Percentiles rank a stretch among this genome's conserved stretches.
Evolutionary conservation across 2,329 filamentous ascomycete species (phyloP).

Genomic region (Phoma sp.): DNA sequence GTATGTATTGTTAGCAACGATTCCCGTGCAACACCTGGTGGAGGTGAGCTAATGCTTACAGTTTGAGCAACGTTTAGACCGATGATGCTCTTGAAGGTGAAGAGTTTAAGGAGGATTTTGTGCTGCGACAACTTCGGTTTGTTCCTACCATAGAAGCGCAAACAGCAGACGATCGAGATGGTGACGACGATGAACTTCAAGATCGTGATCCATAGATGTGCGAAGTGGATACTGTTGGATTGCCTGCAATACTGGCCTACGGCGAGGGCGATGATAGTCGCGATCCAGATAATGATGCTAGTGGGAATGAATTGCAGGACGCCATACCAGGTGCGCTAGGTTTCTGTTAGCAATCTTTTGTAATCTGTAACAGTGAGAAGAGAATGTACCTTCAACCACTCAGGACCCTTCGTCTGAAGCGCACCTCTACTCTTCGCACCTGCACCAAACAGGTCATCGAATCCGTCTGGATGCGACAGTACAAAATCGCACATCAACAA

Average conservation of each 20-base stretch:
- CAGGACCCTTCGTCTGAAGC: conserved; percentile 24
- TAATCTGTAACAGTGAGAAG: background rate
- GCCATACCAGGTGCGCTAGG: conserved; percentile 39
- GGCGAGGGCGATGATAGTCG: conserved; percentile 32
- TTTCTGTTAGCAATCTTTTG: background rate
- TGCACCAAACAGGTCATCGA: conserved; percentile 39
- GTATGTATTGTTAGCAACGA: background rate
- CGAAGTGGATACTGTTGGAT: conserved; percentile 39
- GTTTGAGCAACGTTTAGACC: conserved; percentile 39
- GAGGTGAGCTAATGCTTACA: conserved; percentile 26
- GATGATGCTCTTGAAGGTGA: conserved; percentile 44
- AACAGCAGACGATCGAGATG: conserved; percentile 29
- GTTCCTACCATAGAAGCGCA: conserved; percentile 35
- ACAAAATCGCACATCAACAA: conserved; percentile 44
- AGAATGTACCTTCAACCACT: conserved; percentile 36
- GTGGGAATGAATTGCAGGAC: conserved; percentile 44
- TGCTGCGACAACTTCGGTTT: conserved; percentile 33
- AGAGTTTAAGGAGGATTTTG: conserved; percentile 38
- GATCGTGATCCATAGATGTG: conserved; percentile 41
- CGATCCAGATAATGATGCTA: conserved; percentile 39
- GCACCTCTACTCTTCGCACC: conserved; percentile 23
- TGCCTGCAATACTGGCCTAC: conserved; percentile 38
- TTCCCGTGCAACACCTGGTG: background rate
- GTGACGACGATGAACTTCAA: conserved; percentile 29
- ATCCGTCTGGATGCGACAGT: conserved; percentile 33